Conservation (phyloP, 257 asterid species). For the Solanum lycopersicoides region DNA sequence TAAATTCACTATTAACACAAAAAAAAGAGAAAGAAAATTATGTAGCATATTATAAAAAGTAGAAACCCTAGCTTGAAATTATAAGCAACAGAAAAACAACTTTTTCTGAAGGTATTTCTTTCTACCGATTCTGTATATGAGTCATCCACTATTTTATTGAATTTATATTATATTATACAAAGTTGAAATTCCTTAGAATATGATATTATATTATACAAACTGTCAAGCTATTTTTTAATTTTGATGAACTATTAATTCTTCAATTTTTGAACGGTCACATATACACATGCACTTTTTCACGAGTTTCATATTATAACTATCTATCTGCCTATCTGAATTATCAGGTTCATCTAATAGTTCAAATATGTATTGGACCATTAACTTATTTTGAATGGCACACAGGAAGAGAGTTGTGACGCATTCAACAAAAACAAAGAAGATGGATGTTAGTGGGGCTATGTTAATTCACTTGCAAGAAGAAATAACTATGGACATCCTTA, state of each 20-base stretch:
- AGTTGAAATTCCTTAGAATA: no score
- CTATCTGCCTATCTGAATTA: background rate
- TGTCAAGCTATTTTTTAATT: no score
- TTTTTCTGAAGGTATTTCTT: background rate
- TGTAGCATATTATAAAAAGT: no score
- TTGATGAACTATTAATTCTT: background rate
- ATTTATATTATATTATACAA: no score
- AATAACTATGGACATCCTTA: slow-evolving; percentile 3
- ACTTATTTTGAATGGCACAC: background rate
- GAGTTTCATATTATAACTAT: background rate
- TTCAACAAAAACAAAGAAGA: background rate
- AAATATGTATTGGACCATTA: background rate
- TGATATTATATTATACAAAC: no score
- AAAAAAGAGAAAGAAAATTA: no score
- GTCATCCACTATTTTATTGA: no score
- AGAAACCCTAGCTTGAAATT: no score
- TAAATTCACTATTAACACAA: background rate
- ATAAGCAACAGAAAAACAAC: background rate
- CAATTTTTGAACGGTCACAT: background rate
- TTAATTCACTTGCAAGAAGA: background rate
- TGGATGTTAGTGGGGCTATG: background rate
- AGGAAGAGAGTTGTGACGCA: background rate
- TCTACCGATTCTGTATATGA: no score
- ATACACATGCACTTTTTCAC: background rate
- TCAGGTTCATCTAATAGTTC: background rate